Percentiles rank a stretch among this genome's conserved stretches.
Conservation (phyloP, 306 rosid species). For the Prunus armeniaca region DNA sequence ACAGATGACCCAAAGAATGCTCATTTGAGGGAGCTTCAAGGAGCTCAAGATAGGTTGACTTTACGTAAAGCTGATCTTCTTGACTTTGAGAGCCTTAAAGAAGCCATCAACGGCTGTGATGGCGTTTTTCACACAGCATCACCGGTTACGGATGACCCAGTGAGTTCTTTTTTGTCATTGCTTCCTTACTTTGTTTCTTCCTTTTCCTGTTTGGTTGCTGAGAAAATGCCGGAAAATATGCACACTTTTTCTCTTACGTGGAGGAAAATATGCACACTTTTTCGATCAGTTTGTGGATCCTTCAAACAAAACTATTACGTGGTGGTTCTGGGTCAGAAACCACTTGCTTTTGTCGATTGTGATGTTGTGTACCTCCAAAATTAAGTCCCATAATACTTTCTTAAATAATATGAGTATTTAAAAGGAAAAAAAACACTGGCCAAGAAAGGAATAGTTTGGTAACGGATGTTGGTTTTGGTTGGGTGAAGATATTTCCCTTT, state of each 20-base stretch:
- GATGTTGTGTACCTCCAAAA: too few relatives aligned
- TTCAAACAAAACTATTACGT: too few relatives aligned
- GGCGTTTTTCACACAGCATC: conserved; percentile 91
- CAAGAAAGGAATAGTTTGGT: too few relatives aligned
- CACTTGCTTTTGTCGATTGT: too few relatives aligned
- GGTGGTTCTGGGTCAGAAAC: too few relatives aligned
- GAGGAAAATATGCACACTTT: not conserved
- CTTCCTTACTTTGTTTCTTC: not conserved
- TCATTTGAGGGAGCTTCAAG: conserved; percentile 75
- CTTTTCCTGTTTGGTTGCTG: conserved; percentile 3
- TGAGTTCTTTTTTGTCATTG: conserved; percentile 5
- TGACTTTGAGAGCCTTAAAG: conserved; percentile 49
- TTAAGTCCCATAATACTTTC: too few relatives aligned
- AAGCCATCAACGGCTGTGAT: conserved; percentile 57
- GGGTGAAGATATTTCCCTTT: too few relatives aligned
- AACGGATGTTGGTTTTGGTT: too few relatives aligned
- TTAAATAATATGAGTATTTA: too few relatives aligned
- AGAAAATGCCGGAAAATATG: not conserved
- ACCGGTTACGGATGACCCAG: conserved; percentile 84
- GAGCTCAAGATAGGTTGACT: conserved; percentile 65
- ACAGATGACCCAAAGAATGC: conserved; percentile 71
- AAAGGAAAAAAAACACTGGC: too few relatives aligned
- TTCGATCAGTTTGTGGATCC: not conserved
- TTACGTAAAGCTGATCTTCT: conserved; percentile 72
- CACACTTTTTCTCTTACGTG: not conserved